phyloP scores from a whole-genome alignment of 257 asterid genomes.

The Paraleonurus japonicus region DNA sequence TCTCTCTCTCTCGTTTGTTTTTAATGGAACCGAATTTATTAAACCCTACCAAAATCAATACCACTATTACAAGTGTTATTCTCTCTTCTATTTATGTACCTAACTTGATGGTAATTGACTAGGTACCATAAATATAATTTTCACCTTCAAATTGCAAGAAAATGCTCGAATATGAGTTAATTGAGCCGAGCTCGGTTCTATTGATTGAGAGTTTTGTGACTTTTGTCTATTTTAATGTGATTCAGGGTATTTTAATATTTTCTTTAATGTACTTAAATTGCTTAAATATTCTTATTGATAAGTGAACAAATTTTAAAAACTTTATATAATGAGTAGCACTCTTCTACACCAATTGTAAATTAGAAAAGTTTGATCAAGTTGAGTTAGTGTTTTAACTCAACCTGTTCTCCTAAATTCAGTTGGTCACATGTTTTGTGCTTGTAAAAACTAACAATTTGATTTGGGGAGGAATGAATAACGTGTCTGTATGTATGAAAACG shows the following conservation, averaged over 20 bases:
- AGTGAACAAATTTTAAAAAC: too few species aligned
- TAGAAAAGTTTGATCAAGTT: neutral
- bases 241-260: neutral
- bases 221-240: neutral
- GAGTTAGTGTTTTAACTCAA: neutral
- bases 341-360: too few species aligned
- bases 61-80: neutral
- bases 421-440: conserved; percentile 11
- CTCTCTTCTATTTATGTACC: neutral
- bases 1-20: neutral
- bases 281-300: too few species aligned
- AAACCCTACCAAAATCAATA: neutral
- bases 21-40: neutral
- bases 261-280: neutral
- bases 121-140: neutral
- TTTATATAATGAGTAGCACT: neutral
- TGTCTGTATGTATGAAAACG: neutral
- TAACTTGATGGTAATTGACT: neutral
- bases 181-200: neutral
- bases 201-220: neutral
- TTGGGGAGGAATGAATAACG: conserved; percentile 3
- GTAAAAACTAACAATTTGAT: neutral
- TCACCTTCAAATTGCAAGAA: neutral
- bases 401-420: neutral
- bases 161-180: neutral